Conservation (phyloP, 2,329 filamentous ascomycete genomes). For the Penicillium rolfsii region DNA sequence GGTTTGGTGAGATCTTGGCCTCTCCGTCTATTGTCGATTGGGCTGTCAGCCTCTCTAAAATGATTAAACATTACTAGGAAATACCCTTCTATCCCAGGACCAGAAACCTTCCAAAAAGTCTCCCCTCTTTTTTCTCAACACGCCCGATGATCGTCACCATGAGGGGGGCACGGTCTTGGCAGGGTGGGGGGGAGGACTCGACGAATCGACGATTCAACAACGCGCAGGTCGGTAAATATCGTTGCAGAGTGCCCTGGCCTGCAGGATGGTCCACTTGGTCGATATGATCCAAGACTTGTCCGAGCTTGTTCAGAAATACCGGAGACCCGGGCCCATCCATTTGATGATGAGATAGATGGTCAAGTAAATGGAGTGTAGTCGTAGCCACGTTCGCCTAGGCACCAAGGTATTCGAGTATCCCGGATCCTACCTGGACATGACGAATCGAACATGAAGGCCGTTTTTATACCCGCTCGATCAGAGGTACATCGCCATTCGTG, state of each 20-base stretch:
- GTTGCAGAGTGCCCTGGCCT: constrained; percentile 10
- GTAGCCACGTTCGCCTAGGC: not conserved
- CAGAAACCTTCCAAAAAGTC: not conserved
- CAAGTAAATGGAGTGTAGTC: not conserved
- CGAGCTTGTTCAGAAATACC: not conserved
- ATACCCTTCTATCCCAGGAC: not conserved
- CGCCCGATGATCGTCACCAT: constrained; percentile 19
- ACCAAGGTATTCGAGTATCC: not conserved
- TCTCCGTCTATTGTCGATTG: not conserved
- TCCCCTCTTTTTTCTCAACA: constrained; percentile 4
- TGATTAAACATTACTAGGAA: not conserved
- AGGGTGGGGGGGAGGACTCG: constrained; percentile 12
- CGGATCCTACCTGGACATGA: not conserved
- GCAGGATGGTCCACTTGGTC: constrained; percentile 3
- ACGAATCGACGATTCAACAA: not conserved
- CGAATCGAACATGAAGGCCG: not conserved
- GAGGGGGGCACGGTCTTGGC: constrained; percentile 32
- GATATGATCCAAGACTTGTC: not conserved
- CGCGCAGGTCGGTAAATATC: constrained; percentile 4
- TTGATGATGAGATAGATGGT: not conserved
- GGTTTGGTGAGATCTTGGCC: not conserved
- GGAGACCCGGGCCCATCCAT: not conserved
- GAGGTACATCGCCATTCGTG: constrained; percentile 73
- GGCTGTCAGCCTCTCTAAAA: not conserved
- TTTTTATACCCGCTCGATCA: constrained; percentile 53